Conservation (phyloP, 192 early-diverging fungal genomes). For the Anaeromyces robustus region DNA sequence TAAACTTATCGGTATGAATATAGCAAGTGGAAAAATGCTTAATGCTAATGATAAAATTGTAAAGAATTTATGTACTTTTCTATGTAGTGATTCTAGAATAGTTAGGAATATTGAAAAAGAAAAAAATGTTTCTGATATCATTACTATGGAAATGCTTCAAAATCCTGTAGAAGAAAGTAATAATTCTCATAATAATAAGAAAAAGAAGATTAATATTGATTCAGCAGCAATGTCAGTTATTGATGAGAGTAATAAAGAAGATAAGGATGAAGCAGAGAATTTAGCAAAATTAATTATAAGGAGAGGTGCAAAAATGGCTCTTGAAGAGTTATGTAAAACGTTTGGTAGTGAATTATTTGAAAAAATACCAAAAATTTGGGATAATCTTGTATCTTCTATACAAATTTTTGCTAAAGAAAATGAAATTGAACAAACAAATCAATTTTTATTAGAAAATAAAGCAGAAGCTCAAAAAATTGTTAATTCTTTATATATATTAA, state of each 20-base stretch:
- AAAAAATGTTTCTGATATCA: constrained; percentile 4
- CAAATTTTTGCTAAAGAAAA: constrained; percentile 17
- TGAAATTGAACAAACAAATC: constrained; percentile 9
- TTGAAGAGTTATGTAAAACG: constrained; percentile 39
- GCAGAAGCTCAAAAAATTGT: constrained; percentile 48
- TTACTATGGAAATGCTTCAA: not conserved
- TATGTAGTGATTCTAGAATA: constrained; percentile 62
- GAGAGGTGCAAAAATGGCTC: constrained; percentile 21
- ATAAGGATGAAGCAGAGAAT: constrained; percentile 25
- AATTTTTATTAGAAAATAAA: constrained; percentile 11
- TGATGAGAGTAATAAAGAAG: constrained; percentile 18
- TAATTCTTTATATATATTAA: constrained; percentile 58
- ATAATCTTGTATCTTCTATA: constrained; percentile 28
- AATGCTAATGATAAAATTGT: constrained; percentile 71
- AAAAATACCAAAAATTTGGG: constrained; percentile 55
- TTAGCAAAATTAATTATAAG: constrained; percentile 14
- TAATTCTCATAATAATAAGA: not conserved
- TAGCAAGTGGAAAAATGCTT: constrained; percentile 4
- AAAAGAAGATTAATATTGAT: constrained; percentile 20
- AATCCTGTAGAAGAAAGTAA: not conserved
- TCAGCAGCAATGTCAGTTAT: constrained; percentile 49
- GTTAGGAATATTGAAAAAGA: constrained; percentile 37
- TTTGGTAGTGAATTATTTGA: constrained; percentile 55
- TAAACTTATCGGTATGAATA: constrained; percentile 24
- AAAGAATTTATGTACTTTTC: constrained; percentile 67